These are phyloP conservation scores for Aegilops umbellulata DNA, from an alignment of 176 grass and related monocot genomes.

Conservation along the genomic window DNA sequence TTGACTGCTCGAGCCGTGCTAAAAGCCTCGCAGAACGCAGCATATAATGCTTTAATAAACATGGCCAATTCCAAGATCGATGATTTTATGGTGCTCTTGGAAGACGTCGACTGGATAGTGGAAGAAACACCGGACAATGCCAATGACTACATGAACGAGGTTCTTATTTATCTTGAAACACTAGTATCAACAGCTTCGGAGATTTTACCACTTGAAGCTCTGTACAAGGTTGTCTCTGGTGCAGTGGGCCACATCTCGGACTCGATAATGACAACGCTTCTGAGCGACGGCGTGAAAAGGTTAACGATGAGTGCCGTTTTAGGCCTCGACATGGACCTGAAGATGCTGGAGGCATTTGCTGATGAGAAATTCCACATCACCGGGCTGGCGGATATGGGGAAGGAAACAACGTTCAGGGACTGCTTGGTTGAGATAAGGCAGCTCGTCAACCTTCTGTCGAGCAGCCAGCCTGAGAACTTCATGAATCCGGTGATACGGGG, in stretches of 20 bases:
- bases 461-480: slow-evolving; percentile 94
- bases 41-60: slow-evolving; percentile 72
- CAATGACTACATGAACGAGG: slow-evolving; percentile 94
- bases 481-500: slow-evolving; percentile 90
- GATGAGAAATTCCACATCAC: slow-evolving; percentile 78
- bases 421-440: slow-evolving; percentile 87
- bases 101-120: slow-evolving; percentile 69
- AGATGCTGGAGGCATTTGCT: slow-evolving; percentile 66
- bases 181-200: slow-evolving; percentile 64
- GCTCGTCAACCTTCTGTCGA: slow-evolving; percentile 79
- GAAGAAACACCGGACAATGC: slow-evolving; percentile 70
- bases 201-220: slow-evolving; percentile 71
- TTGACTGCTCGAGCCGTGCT: slow-evolving; percentile 80
- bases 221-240: slow-evolving; percentile 78
- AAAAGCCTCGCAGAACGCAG: slow-evolving; percentile 80
- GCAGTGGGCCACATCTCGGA: slow-evolving; percentile 75
- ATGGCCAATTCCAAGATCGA: slow-evolving; percentile 82
- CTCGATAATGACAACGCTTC: slow-evolving; percentile 74
- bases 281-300: slow-evolving; percentile 75
- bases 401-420: slow-evolving; percentile 73
- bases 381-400: slow-evolving; percentile 55
- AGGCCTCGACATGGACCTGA: slow-evolving; percentile 84
- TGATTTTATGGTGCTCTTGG: slow-evolving; percentile 71
- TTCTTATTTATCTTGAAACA: slow-evolving; percentile 70
- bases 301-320: slow-evolving; percentile 77